Evolutionary conservation across 2,329 filamentous ascomycete species (phyloP).

Genomic region (Calonectria hongkongensis): DNA sequence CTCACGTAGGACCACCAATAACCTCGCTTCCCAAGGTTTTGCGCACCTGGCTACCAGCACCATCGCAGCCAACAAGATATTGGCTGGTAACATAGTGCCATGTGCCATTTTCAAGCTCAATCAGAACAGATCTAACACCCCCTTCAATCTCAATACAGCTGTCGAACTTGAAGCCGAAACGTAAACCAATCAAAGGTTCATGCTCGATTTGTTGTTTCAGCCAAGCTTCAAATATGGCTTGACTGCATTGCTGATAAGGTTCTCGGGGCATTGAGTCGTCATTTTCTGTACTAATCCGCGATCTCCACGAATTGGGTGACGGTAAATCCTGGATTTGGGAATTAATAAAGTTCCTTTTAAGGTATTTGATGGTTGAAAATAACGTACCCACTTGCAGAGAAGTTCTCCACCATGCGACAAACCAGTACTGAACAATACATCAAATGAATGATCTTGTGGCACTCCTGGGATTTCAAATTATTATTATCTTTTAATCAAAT

Average conservation of each 20-base stretch:
- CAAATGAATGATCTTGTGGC: too few relatives aligned
- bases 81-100: background rate
- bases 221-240: slow-evolving; percentile 15
- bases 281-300: background rate
- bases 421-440: background rate
- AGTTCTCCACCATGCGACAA: background rate
- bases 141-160: background rate
- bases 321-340: background rate
- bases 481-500: background rate
- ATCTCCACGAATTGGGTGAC: background rate
- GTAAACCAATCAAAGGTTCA: slow-evolving; percentile 4
- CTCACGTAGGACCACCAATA: slow-evolving; percentile 22
- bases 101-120: background rate
- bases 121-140: background rate
- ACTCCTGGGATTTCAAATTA: too few relatives aligned
- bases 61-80: slow-evolving; percentile 18
- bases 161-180: slow-evolving; percentile 7
- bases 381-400: too few relatives aligned
- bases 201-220: slow-evolving; percentile 9
- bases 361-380: too few relatives aligned
- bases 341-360: background rate
- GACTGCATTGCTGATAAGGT: slow-evolving; percentile 19
- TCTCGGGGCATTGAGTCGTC: slow-evolving; percentile 21
- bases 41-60: slow-evolving; percentile 8
- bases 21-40: background rate